Evolutionary conservation across 208 protist genomes (phyloP).

Genomic region (Acanthamoeba healyi): DNA sequence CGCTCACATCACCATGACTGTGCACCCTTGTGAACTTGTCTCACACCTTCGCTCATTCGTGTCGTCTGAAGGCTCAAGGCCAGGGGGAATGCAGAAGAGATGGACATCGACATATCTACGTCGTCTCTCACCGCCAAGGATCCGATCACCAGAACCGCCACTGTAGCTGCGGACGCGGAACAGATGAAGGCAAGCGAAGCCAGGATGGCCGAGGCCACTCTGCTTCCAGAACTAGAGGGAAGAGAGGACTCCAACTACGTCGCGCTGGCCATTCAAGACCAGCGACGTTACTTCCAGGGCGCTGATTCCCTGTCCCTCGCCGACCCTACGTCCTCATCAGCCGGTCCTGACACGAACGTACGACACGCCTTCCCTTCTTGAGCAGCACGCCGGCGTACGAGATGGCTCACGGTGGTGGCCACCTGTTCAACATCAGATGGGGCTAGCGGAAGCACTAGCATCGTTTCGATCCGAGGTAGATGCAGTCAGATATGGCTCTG

Average conservation of each 20-base stretch:
- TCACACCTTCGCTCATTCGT: too few species aligned
- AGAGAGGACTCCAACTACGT: background rate
- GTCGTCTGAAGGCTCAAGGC: too few species aligned
- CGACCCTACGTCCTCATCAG: background rate
- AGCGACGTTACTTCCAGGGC: conserved; percentile 3
- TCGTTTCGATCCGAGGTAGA: background rate
- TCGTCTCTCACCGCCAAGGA: background rate
- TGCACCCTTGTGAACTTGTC: too few species aligned
- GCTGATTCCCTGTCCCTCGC: background rate
- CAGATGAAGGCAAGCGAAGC: background rate
- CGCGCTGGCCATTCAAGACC: conserved; percentile 11
- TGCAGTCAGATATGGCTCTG: background rate
- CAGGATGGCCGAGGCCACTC: background rate
- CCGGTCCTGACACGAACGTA: too few species aligned
- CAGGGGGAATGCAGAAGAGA: background rate
- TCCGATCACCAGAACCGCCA: background rate
- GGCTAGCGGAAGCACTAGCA: background rate
- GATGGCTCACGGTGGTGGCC: too few species aligned
- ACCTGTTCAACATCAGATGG: too few species aligned
- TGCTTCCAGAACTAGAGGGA: background rate
- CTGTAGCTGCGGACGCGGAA: background rate
- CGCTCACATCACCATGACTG: too few species aligned
- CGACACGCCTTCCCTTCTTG: too few species aligned
- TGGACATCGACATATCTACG: background rate
- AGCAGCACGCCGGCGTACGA: too few species aligned